These are phyloP conservation scores for Talaromyces piceae DNA, from an alignment of 2,329 filamentous ascomycete genomes.

Conservation along the genomic window DNA sequence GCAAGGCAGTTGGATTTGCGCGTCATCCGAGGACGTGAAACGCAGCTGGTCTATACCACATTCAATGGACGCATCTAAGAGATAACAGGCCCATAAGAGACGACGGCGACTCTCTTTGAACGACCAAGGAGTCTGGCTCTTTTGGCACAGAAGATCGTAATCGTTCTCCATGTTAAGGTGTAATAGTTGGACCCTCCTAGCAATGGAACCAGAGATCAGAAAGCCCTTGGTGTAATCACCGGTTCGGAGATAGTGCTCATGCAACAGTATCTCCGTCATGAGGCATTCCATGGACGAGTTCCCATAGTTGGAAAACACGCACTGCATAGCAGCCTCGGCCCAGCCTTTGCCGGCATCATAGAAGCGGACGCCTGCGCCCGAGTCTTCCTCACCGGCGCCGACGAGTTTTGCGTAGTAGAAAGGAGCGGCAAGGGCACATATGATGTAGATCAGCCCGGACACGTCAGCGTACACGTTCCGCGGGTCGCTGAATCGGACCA, in stretches of 20 bases:
- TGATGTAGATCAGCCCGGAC: conserved; percentile 4
- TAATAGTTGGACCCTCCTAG: conserved; percentile 23
- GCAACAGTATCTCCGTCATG: conserved; percentile 20
- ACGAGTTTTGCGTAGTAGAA: conserved; percentile 2
- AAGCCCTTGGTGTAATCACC: conserved; percentile 27
- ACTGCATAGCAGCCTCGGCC: conserved; percentile 8
- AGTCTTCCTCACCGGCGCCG: background rate
- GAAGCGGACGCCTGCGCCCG: background rate
- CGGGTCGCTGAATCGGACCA: conserved; percentile 3
- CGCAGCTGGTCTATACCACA: conserved; percentile 26
- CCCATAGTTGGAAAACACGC: conserved; percentile 3
- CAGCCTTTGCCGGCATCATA: conserved; percentile 7
- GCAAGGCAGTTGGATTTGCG: conserved; percentile 27
- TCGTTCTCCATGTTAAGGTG: conserved; percentile 27
- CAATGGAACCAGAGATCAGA: conserved; percentile 24
- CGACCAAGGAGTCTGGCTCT: conserved; percentile 14
- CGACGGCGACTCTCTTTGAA: conserved; percentile 23
- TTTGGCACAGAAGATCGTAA: conserved; percentile 21
- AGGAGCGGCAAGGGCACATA: conserved; percentile 7
- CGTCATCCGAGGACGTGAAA: conserved; percentile 21
- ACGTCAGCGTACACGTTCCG: conserved; percentile 2
- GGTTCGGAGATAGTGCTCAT: conserved; percentile 24
- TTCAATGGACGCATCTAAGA: conserved; percentile 22
- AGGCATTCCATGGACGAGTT: conserved; percentile 8
- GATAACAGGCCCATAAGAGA: conserved; percentile 26